These are phyloP conservation scores for Sugiyamaella boreocaroliniensis DNA, from an alignment of 805 yeast genomes.

Conservation along the genomic window DNA sequence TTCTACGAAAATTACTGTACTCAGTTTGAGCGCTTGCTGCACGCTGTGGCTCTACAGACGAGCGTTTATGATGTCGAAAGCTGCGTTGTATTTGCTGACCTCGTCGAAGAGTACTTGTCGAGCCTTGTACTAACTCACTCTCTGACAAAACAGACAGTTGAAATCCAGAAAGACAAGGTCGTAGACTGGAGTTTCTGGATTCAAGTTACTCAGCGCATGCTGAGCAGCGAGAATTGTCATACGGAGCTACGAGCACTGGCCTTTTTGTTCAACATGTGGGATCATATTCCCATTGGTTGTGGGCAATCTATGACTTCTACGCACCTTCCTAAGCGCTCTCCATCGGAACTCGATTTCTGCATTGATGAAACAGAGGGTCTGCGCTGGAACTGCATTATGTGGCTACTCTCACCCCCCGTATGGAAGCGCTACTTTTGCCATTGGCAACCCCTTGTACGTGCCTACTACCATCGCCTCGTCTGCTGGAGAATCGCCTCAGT, in stretches of 20 bases:
- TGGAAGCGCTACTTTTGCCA: slow-evolving; percentile 63
- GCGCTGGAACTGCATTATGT: slow-evolving; percentile 44
- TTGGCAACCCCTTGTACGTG: slow-evolving; percentile 72
- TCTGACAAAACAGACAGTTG: slow-evolving; percentile 21
- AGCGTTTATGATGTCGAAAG: slow-evolving; percentile 32
- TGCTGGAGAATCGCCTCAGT: slow-evolving; percentile 53
- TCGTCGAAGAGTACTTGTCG: slow-evolving; percentile 36
- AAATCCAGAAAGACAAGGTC: slow-evolving; percentile 21
- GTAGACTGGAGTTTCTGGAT: slow-evolving; percentile 79
- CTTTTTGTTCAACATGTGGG: slow-evolving; percentile 69
- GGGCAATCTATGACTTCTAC: not conserved
- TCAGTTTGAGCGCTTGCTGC: slow-evolving; percentile 34
- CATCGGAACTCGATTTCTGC: slow-evolving; percentile 8
- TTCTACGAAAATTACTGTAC: slow-evolving; percentile 28
- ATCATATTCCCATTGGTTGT: slow-evolving; percentile 36
- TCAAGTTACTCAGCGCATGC: slow-evolving; percentile 48
- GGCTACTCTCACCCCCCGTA: slow-evolving; percentile 44
- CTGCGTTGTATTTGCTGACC: slow-evolving; percentile 34
- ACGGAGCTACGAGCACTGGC: slow-evolving; percentile 58
- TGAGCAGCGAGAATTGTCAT: slow-evolving; percentile 56
- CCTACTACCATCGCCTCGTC: slow-evolving; percentile 58
- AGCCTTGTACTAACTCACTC: slow-evolving; percentile 27
- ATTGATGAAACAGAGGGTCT: slow-evolving; percentile 32
- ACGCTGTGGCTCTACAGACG: slow-evolving; percentile 29
- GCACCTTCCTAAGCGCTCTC: not conserved